Evolutionary conservation across 768 basidiomycete genomes (phyloP).

Genomic region (Hygrophorus pudorinus): DNA sequence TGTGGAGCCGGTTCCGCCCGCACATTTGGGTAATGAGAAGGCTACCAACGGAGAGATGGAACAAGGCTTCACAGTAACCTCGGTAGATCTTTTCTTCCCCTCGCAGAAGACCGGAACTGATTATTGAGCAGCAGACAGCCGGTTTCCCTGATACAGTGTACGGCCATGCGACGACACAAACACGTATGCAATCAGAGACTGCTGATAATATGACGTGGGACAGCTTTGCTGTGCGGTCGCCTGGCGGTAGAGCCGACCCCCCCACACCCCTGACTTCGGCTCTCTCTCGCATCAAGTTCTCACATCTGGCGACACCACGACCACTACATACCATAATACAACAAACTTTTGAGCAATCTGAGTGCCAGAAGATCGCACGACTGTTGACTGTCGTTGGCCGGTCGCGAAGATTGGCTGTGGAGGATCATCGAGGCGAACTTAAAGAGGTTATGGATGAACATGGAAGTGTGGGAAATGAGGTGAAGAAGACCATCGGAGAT

Average conservation of each 20-base stretch:
- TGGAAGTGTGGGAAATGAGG: slow-evolving; percentile 45
- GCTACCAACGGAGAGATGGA: slow-evolving; percentile 7
- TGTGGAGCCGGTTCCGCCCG: slow-evolving; percentile 15
- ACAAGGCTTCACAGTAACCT: slow-evolving; percentile 33
- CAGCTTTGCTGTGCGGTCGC: slow-evolving; percentile 35
- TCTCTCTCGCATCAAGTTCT: slow-evolving; percentile 54
- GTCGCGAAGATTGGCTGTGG: slow-evolving; percentile 60
- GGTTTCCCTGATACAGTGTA: slow-evolving; percentile 65
- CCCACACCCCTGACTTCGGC: slow-evolving; percentile 21
- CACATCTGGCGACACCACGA: slow-evolving; percentile 38
- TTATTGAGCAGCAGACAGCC: slow-evolving; percentile 17
- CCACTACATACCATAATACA: slow-evolving; percentile 53
- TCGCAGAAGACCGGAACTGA: neutral
- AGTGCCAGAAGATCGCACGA: slow-evolving; percentile 15
- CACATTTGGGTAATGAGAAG: slow-evolving; percentile 18
- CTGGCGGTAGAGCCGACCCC: slow-evolving; percentile 4
- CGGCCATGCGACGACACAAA: slow-evolving; percentile 51
- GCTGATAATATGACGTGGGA: slow-evolving; percentile 77
- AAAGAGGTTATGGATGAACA: slow-evolving; percentile 50
- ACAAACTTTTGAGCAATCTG: slow-evolving; percentile 24
- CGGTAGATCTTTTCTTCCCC: slow-evolving; percentile 26
- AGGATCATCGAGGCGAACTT: slow-evolving; percentile 65
- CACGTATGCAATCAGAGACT: slow-evolving; percentile 66
- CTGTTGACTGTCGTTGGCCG: slow-evolving; percentile 66
- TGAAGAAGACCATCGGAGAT: slow-evolving; percentile 80